Base-by-base conservation (phyloP, 2,329 filamentous ascomycete genomes). In the Lachnellula arida region DNA sequence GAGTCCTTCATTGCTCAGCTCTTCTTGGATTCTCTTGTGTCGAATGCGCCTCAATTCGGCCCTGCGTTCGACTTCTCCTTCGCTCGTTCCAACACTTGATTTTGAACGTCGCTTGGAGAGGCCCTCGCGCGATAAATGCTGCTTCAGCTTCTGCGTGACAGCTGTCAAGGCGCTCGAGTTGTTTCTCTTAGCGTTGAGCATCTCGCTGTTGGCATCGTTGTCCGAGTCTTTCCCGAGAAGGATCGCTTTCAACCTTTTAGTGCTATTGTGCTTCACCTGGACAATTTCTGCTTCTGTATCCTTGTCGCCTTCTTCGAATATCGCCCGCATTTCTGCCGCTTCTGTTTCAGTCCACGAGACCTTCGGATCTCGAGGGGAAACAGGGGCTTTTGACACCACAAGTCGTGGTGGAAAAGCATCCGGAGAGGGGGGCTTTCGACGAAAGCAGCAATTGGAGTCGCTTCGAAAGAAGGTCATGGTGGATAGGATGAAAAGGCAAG, bases 21-120 rank as follows among this genome's bases (percentile, higher is more conserved):
- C 81, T 44, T 82, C 76, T 58, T 79, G 79, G n/a, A 84, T 84
- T 58, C 80, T 75, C 61, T 77, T 78, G 49, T 79, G 77, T 67
- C 80, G 77, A 8, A 84, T 70, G 19, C 80, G 75, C 61, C 75
- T 79, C 53, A 85, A 67, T 61, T 84, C 81, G 28, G 80, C 81
- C 60, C 81, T 75, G 28, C 80, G 74, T 51, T 79, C 77, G 44
- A 81, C 64, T 60, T 81, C 79, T 58, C 81, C 79, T 23, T 80
- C 73, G 47, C 76, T 80, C 49, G 73, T 74, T 12, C 77, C 75
- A 34, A 76, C 68, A 15, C 74, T 74, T 4, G 71, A 70, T 35
- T 70, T 73, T 2, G 75, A 74, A 37, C 71, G 72, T 32, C 74
- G 67, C 46, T 72, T 76, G 2, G 66, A 63, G 7, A 74, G 68